Evolutionary conservation across 208 protist genomes (phyloP).

Genomic region (Sergeia podlipaevii): DNA sequence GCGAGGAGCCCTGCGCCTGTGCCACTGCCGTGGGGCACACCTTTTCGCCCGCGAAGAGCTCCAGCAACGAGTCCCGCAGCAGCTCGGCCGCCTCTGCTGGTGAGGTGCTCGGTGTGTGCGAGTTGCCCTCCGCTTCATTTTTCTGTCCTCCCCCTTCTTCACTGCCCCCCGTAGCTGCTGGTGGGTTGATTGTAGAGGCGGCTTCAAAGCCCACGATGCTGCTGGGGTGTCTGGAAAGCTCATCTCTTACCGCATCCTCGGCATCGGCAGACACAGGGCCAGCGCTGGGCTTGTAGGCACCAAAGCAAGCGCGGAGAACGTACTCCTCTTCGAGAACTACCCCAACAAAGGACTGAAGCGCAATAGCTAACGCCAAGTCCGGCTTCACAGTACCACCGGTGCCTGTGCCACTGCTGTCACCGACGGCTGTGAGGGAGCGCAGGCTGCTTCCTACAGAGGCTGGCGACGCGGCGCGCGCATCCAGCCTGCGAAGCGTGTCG

Average conservation of each 20-base stretch:
- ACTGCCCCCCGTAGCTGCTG: neutral
- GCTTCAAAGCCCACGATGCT: too few relatives aligned
- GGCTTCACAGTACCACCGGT: conserved; percentile 46
- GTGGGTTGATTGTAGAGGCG: neutral
- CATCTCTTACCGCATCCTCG: too few relatives aligned
- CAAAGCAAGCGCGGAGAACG: conserved; percentile 64
- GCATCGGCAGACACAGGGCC: neutral
- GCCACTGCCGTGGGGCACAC: conserved; percentile 6
- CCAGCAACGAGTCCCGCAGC: conserved; percentile 56
- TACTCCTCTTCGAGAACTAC: conserved; percentile 68
- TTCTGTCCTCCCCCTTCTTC: conserved; percentile 1
- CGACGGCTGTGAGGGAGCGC: conserved; percentile 21
- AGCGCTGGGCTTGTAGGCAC: conserved; percentile 25
- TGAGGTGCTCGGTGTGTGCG: conserved; percentile 5
- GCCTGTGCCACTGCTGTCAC: conserved; percentile 15
- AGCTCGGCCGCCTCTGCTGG: conserved; percentile 17
- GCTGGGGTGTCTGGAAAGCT: too few relatives aligned
- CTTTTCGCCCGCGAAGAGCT: conserved; percentile 69
- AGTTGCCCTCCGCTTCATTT: neutral
- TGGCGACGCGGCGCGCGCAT: conserved; percentile 19
- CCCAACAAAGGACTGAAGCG: conserved; percentile 56
- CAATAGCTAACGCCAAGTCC: conserved; percentile 77
- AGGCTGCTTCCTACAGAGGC: conserved; percentile 28
- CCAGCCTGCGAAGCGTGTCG: conserved; percentile 36
- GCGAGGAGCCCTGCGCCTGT: too few relatives aligned